phyloP scores from a whole-genome alignment of 2,329 filamentous ascomycete genomes.

The Aschersonia sp. region DNA sequence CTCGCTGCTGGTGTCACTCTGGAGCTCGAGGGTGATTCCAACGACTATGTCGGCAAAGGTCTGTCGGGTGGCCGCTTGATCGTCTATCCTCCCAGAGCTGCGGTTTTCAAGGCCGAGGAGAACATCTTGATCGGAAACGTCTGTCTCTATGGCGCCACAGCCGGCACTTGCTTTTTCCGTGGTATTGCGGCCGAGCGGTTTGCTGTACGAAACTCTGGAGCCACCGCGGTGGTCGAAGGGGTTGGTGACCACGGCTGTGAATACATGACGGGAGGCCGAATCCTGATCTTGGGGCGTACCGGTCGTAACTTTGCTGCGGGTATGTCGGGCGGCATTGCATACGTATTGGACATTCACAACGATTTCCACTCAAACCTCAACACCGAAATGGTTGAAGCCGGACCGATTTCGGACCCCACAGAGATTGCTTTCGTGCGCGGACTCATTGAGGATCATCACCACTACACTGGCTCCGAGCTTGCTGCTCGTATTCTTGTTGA shows the following conservation, averaged over 20 bases:
- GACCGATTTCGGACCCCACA: slow-evolving; percentile 64
- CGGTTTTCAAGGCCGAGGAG: slow-evolving; percentile 91
- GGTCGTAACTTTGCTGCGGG: slow-evolving; percentile 95
- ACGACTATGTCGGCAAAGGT: slow-evolving; percentile 95
- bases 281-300: slow-evolving; percentile 74
- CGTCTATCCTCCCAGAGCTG: slow-evolving; percentile 78
- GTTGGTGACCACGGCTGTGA: slow-evolving; percentile 93
- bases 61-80: slow-evolving; percentile 86
- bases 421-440: slow-evolving; percentile 86
- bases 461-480: slow-evolving; percentile 92
- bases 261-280: slow-evolving; percentile 95
- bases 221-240: slow-evolving; percentile 90
- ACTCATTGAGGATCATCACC: slow-evolving; percentile 90
- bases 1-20: slow-evolving; percentile 85
- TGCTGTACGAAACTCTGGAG: slow-evolving; percentile 90
- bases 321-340: slow-evolving; percentile 97
- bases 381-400: slow-evolving; percentile 91
- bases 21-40: slow-evolving; percentile 88
- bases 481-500: slow-evolving; percentile 88
- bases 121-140: slow-evolving; percentile 90
- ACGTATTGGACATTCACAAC: slow-evolving; percentile 76
- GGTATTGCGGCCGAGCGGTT: slow-evolving; percentile 94
- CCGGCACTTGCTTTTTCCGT: slow-evolving; percentile 88
- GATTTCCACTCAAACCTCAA: slow-evolving; percentile 93
- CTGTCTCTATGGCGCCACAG: slow-evolving; percentile 87